A percentile compares a stretch with the other conserved stretches of the same genome.
These are phyloP conservation scores for Oryza officinalis DNA, from an alignment of 176 grass and related monocot genomes.

Conservation along the genomic window DNA sequence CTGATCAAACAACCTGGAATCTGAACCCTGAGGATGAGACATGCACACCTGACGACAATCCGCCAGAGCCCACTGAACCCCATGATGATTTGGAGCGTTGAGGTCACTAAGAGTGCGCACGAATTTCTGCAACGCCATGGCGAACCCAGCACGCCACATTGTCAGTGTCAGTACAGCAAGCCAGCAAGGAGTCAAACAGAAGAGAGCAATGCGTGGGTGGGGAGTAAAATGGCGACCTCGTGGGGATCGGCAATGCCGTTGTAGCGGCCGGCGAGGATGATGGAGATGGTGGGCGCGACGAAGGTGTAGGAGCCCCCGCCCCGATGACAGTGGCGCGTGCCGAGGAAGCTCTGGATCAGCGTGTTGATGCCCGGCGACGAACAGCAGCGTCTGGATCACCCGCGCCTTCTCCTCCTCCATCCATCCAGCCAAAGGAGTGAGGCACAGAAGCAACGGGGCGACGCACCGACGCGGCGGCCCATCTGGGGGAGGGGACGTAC, in stretches of 20 bases:
- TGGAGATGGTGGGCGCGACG: conserved; percentile 78
- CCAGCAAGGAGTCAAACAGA: neutral
- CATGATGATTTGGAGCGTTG: conserved; percentile 81
- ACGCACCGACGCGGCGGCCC: too few species aligned
- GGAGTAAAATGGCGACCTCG: conserved; percentile 37
- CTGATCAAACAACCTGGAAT: conserved; percentile 1
- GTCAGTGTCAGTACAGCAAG: neutral
- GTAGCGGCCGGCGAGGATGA: conserved; percentile 72
- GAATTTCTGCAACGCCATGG: conserved; percentile 64
- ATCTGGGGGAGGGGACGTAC: neutral
- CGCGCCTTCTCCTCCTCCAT: conserved; percentile 83
- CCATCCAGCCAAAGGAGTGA: neutral
- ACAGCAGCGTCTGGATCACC: conserved; percentile 89
- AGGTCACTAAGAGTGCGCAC: conserved; percentile 76
- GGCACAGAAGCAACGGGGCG: neutral
- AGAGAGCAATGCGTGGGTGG: neutral
- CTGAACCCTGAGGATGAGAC: neutral
- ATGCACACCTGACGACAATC: conserved; percentile 58
- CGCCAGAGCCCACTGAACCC: conserved; percentile 89
- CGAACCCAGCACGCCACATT: neutral
- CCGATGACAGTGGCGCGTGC: conserved; percentile 91
- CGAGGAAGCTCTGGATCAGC: conserved; percentile 75
- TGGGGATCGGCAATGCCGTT: conserved; percentile 62
- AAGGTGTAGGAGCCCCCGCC: conserved; percentile 81
- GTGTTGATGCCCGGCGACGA: conserved; percentile 91